Percentiles rank a stretch among this genome's conserved stretches.
These are phyloP conservation scores for Mycena galericulata DNA, from an alignment of 768 basidiomycete species.

Conservation along the genomic window DNA sequence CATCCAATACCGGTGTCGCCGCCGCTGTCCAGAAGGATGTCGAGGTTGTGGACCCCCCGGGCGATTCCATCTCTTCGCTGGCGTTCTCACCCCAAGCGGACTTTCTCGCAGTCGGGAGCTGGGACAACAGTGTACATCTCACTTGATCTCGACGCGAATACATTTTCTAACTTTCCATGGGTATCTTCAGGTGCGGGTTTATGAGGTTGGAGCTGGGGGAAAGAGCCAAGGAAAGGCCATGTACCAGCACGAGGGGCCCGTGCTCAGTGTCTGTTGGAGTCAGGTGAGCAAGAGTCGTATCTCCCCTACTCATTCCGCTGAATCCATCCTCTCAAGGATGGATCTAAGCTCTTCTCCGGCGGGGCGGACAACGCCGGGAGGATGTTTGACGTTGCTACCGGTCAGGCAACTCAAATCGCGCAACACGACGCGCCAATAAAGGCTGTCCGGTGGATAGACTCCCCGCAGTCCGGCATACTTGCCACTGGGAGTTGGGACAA, in stretches of 20 bases:
- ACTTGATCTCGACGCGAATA: too few relatives aligned
- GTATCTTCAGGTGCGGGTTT: conserved; percentile 69
- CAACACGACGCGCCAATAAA: conserved; percentile 92
- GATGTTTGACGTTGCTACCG: conserved; percentile 92
- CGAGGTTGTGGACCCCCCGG: conserved; percentile 70
- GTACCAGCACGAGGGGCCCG: conserved; percentile 79
- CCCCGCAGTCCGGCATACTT: conserved; percentile 78
- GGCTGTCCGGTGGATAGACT: conserved; percentile 84
- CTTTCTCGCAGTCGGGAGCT: conserved; percentile 79
- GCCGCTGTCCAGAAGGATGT: conserved; percentile 62
- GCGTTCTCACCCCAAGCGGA: conserved; percentile 59
- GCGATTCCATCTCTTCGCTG: conserved; percentile 76
- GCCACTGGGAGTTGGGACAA: conserved; percentile 99
- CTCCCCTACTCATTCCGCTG: conserved; percentile 41
- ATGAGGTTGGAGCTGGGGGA: conserved; percentile 69
- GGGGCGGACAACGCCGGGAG: conserved; percentile 95
- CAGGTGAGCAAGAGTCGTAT: conserved; percentile 53
- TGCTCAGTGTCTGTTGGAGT: conserved; percentile 78
- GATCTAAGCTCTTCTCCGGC: conserved; percentile 90
- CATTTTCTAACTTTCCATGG: not conserved
- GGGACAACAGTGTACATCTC: conserved; percentile 75
- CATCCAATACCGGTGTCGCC: not conserved
- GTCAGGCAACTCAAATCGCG: conserved; percentile 84
- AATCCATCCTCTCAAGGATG: conserved; percentile 70
- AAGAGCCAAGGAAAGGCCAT: conserved; percentile 77